Percentiles rank a stretch among this genome's conserved stretches.
Evolutionary conservation across 1,139 yeast genomes (phyloP).

Genomic region (Geotrichum australiense): DNA sequence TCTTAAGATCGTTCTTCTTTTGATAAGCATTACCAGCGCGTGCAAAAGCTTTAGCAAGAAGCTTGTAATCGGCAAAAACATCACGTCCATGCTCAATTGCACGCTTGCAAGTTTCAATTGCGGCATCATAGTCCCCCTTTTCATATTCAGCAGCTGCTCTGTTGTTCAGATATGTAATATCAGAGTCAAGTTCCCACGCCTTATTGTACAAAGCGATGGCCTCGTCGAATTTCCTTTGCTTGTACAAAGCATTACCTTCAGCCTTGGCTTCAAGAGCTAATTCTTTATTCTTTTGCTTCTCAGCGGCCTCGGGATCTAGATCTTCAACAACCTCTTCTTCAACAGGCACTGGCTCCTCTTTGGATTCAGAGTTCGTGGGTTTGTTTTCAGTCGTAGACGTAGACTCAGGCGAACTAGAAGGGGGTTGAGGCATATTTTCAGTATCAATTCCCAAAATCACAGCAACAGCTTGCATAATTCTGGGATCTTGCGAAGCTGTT

Average conservation of each 20-base stretch:
- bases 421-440: slow-evolving; percentile 34
- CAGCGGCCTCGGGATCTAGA: slow-evolving; percentile 25
- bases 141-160: slow-evolving; percentile 97
- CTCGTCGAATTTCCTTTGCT: slow-evolving; percentile 81
- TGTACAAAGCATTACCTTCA: slow-evolving; percentile 81
- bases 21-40: slow-evolving; percentile 80
- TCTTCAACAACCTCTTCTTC: slow-evolving; percentile 31
- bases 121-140: slow-evolving; percentile 83
- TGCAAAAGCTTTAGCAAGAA: slow-evolving; percentile 87
- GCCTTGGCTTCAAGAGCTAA: slow-evolving; percentile 80
- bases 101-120: slow-evolving; percentile 68
- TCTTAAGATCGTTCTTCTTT: slow-evolving; percentile 63
- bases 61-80: slow-evolving; percentile 82
- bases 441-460: slow-evolving; percentile 71
- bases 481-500: slow-evolving; percentile 68
- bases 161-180: slow-evolving; percentile 90
- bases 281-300: slow-evolving; percentile 57
- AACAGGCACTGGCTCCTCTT: slow-evolving; percentile 34
- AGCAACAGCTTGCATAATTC: slow-evolving; percentile 84
- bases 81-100: slow-evolving; percentile 91
- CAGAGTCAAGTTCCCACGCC: slow-evolving; percentile 79
- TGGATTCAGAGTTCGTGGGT: slow-evolving; percentile 20
- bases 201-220: slow-evolving; percentile 80
- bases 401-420: slow-evolving; percentile 28
- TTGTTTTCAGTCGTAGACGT: slow-evolving; percentile 22